These are phyloP conservation scores for Aspergillus versicolor DNA, from an alignment of 2,329 filamentous ascomycete species.

Conservation along the genomic window DNA sequence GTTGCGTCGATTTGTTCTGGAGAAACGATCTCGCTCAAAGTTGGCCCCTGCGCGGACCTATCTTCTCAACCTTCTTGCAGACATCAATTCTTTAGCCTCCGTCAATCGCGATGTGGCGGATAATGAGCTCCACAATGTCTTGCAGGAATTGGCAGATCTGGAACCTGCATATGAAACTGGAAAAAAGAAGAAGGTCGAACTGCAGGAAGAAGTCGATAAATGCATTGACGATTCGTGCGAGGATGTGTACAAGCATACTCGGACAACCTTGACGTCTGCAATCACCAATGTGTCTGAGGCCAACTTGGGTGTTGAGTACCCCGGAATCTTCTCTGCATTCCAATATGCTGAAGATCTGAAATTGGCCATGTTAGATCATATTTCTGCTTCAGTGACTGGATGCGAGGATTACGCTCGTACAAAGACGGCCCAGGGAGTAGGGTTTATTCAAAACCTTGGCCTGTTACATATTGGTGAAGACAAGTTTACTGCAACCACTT, in stretches of 20 bases:
- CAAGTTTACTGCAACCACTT: slow-evolving; percentile 80
- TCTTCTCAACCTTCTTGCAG: slow-evolving; percentile 85
- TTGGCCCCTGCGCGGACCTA: slow-evolving; percentile 95
- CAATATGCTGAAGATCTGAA: slow-evolving; percentile 93
- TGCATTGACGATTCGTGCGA: slow-evolving; percentile 83
- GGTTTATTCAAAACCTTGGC: slow-evolving; percentile 83
- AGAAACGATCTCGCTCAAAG: slow-evolving; percentile 93
- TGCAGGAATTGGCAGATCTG: slow-evolving; percentile 73
- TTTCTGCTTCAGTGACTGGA: slow-evolving; percentile 71
- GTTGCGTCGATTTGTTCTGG: slow-evolving; percentile 85
- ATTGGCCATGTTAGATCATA: slow-evolving; percentile 84
- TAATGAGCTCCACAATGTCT: slow-evolving; percentile 79
- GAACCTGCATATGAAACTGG: slow-evolving; percentile 84
- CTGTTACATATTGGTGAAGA: slow-evolving; percentile 79
- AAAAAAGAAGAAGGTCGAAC: slow-evolving; percentile 73
- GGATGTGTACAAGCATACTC: slow-evolving; percentile 81
- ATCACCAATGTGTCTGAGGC: slow-evolving; percentile 75
- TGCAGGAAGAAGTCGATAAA: slow-evolving; percentile 76
- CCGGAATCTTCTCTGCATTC: slow-evolving; percentile 80
- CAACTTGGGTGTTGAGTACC: slow-evolving; percentile 81
- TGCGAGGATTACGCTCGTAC: slow-evolving; percentile 85
- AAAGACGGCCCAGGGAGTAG: slow-evolving; percentile 77
- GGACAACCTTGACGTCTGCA: slow-evolving; percentile 69
- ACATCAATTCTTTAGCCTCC: slow-evolving; percentile 76
- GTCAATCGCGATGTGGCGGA: slow-evolving; percentile 88